Percentiles rank a stretch among this genome's conserved stretches.
phyloP scores from a whole-genome alignment of 2,329 filamentous ascomycete genomes.

The Talaromyces sp. region DNA sequence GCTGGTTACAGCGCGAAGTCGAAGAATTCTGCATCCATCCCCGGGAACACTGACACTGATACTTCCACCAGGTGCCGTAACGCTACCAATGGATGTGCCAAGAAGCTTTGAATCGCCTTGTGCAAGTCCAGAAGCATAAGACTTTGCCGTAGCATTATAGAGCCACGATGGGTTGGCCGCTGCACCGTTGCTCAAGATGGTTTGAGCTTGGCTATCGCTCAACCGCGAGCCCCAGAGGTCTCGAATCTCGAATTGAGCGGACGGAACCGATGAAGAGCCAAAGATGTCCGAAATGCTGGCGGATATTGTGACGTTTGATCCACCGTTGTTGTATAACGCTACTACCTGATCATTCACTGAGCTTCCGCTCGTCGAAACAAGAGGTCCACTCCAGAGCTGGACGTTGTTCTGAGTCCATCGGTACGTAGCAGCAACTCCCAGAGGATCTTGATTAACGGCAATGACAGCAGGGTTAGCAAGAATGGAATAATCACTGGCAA shows the following conservation, averaged over 20 bases:
- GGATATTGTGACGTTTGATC: not conserved
- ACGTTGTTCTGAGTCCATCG: not conserved
- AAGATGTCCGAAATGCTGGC: constrained; percentile 1
- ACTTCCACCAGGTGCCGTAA: not conserved
- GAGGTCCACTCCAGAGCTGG: constrained; percentile 5
- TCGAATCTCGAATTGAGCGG: not conserved
- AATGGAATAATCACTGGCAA: constrained; percentile 9
- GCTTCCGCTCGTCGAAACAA: not conserved
- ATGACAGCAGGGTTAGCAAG: constrained; percentile 17
- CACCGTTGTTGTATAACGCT: not conserved
- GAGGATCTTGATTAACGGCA: constrained; percentile 12
- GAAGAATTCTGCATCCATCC: not conserved
- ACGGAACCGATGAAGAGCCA: not conserved
- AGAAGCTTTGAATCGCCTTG: not conserved
- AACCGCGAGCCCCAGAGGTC: constrained; percentile 7
- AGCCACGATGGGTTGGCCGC: not conserved
- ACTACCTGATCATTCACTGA: constrained; percentile 2
- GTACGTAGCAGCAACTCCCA: not conserved
- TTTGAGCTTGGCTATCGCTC: not conserved
- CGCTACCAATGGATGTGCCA: not conserved
- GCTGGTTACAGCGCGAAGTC: not conserved
- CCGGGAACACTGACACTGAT: not conserved
- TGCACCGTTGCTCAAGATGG: not conserved
- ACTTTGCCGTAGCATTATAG: constrained; percentile 1
- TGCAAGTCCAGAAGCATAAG: not conserved